Base-by-base conservation (phyloP, 2,329 filamentous ascomycete genomes). In the Cucurbitaria berberidis region DNA sequence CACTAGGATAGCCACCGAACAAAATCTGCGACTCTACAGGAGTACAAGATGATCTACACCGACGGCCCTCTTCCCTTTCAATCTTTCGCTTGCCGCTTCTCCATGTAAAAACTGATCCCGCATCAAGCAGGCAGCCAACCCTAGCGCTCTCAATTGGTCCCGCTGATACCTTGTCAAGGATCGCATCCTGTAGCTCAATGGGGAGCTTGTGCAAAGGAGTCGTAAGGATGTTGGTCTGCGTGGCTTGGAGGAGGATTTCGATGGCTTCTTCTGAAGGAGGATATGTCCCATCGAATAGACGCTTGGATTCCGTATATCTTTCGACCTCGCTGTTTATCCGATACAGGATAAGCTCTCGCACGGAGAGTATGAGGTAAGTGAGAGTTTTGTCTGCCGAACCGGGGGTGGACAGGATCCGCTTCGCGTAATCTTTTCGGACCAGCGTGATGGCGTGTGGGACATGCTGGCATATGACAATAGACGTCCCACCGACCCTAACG, bases 341-440 rank as follows among this genome's bases (percentile, higher is more conserved):
- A 53, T 48, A 65, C n/a, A 60, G 47, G 24, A 57, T 51, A 22
- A 64, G 15, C 29, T 64, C 45, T 18, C 44, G 46, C 45, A 64
- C 50, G 15, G 59, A 64, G 36, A 64, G 53, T 44, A 66, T 55
- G n/a, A 66, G 50, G 49, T 66, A 66, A 45, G 42, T 63, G n/a
- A 27, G 6, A 27, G 26, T 27, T 27, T 27, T n/a, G n/a, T n/a
- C n/a, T n/a, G n/a, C n/a, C n/a, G n/a, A n/a, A n/a, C n/a, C n/a
- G n/a, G n/a, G 26, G 26, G 26, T 39, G 38, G 40, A 41, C 36
- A 35, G 18, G 11, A 29, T 53, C 45, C 46, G 51, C 32, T 54
- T 55, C 26, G 26, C 11, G 22, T 38, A 55, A 53, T 63, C 57
- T 19, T 51, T 24, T 51, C 51, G 50, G 22, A 63, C 45, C 16